Conservation (phyloP, 1,284 basidiomycete genomes). For the Boletus chippewaensis region DNA sequence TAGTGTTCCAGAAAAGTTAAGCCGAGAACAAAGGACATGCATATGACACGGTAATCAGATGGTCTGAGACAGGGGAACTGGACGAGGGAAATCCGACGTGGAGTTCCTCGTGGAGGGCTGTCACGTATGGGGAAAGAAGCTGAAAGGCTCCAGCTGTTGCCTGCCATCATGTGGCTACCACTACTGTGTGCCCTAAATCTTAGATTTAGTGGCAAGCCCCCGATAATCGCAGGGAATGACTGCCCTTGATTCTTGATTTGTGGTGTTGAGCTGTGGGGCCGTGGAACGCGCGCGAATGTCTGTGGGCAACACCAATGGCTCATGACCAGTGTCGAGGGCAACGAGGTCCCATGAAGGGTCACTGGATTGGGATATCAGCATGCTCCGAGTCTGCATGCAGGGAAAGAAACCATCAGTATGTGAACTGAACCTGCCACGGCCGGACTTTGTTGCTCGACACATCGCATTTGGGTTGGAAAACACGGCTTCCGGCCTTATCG, state of each 20-base stretch:
- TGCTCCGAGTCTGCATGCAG: not conserved
- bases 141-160: not conserved
- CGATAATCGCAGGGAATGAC: conserved; percentile 10
- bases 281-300: not conserved
- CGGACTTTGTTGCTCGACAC: not conserved
- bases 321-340: not conserved
- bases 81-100: conserved; percentile 4
- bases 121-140: conserved; percentile 1
- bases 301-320: not conserved
- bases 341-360: conserved; percentile 1
- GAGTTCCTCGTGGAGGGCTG: conserved; percentile 11
- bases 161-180: conserved; percentile 2
- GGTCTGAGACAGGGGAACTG: conserved; percentile 1
- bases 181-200: conserved; percentile 12
- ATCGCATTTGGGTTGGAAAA: not conserved
- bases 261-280: not conserved
- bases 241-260: conserved; percentile 8
- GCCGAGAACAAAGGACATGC: not conserved
- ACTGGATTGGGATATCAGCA: not conserved
- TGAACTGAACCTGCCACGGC: not conserved
- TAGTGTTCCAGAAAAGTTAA: not conserved
- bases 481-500: not conserved
- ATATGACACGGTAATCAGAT: conserved; percentile 4
- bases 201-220: conserved; percentile 7
- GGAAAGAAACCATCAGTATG: not conserved